Conservation (phyloP, 1,284 basidiomycete species). For the Cystobasidium slooffiae region DNA sequence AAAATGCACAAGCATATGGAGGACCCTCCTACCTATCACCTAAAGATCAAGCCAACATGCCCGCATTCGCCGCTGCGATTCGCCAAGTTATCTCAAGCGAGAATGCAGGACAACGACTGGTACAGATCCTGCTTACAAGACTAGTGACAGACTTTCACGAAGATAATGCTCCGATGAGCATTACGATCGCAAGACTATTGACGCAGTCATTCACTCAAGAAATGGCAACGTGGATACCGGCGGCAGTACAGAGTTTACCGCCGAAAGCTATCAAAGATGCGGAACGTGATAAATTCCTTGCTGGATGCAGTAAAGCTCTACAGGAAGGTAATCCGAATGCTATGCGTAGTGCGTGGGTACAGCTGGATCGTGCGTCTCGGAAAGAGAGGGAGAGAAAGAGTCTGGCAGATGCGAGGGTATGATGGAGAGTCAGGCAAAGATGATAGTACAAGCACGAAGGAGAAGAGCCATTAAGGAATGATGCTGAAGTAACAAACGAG, state of each 20-base stretch:
- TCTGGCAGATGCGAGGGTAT: conserved; percentile 1
- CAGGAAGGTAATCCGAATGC: conserved; percentile 14
- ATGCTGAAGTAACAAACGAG: too few species aligned
- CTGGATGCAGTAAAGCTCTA: conserved; percentile 67
- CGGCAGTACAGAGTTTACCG: conserved; percentile 73
- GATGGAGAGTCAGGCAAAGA: too few species aligned
- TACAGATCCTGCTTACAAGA: conserved; percentile 69
- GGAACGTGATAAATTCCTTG: conserved; percentile 75
- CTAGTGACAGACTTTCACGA: conserved; percentile 86
- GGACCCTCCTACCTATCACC: background rate
- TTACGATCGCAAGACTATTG: conserved; percentile 76
- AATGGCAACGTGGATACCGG: conserved; percentile 72
- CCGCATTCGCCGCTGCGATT: conserved; percentile 70
- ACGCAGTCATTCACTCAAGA: conserved; percentile 70
- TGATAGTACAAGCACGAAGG: background rate
- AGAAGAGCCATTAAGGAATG: background rate
- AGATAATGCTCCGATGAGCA: conserved; percentile 74
- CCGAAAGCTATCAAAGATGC: conserved; percentile 66
- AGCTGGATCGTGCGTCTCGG: conserved; percentile 23
- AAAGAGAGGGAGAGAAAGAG: conserved; percentile 32
- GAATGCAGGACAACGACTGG: conserved; percentile 21
- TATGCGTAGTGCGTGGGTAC: conserved; percentile 19
- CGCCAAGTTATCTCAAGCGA: conserved; percentile 63
- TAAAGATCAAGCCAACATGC: conserved; percentile 66
- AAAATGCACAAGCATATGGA: conserved; percentile 19